phyloP scores from a whole-genome alignment of 2,329 filamentous ascomycete genomes.

The Bipolaris zeicola region DNA sequence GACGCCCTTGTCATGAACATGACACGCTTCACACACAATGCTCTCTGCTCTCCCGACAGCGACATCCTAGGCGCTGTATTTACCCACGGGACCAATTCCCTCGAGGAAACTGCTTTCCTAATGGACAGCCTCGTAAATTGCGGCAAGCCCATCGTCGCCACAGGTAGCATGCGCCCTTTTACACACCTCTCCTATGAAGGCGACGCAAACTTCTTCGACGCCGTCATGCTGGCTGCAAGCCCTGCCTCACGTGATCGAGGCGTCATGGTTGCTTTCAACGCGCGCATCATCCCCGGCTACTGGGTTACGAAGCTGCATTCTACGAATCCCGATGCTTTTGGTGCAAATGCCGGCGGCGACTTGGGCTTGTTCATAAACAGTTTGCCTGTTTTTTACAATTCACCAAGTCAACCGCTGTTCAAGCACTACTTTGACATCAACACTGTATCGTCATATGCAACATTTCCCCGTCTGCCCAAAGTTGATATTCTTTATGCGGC shows the following conservation, averaged over 20 bases:
- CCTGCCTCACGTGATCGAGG: slow-evolving; percentile 30
- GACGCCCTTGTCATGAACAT: slow-evolving; percentile 42
- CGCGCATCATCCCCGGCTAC: slow-evolving; percentile 33
- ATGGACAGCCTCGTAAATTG: slow-evolving; percentile 36
- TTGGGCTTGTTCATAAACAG: slow-evolving; percentile 36
- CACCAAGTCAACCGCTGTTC: slow-evolving; percentile 27
- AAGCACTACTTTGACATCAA: slow-evolving; percentile 31
- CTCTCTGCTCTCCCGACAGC: slow-evolving; percentile 34
- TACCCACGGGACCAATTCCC: slow-evolving; percentile 38
- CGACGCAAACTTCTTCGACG: slow-evolving; percentile 39
- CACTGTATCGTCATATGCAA: slow-evolving; percentile 17
- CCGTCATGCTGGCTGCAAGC: slow-evolving; percentile 30
- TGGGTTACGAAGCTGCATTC: slow-evolving; percentile 35
- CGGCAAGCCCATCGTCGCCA: slow-evolving; percentile 35
- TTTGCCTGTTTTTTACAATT: slow-evolving; percentile 34
- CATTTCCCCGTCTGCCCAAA: slow-evolving; percentile 31
- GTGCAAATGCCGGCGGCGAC: slow-evolving; percentile 29
- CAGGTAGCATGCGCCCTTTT: slow-evolving; percentile 34
- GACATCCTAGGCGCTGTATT: slow-evolving; percentile 38
- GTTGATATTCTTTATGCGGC: slow-evolving; percentile 41
- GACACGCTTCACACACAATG: slow-evolving; percentile 36
- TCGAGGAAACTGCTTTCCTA: slow-evolving; percentile 39
- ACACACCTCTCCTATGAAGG: slow-evolving; percentile 35
- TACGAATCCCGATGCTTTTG: slow-evolving; percentile 37
- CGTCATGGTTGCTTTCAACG: slow-evolving; percentile 38